phyloP scores from a whole-genome alignment of 2,329 filamentous ascomycete species.

The Trichoderma gracile region DNA sequence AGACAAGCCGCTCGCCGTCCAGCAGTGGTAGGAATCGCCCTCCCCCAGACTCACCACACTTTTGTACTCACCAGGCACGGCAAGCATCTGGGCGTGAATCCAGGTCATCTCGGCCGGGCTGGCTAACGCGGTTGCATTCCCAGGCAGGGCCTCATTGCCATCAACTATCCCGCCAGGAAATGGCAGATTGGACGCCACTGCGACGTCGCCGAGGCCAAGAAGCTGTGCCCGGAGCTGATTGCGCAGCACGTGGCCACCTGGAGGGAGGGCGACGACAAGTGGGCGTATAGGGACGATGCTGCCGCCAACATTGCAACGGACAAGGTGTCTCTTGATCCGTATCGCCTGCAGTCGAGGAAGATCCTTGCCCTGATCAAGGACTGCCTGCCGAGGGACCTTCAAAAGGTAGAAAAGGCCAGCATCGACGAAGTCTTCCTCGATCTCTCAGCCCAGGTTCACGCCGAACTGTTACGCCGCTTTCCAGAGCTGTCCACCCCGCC shows the following conservation, averaged over 20 bases:
- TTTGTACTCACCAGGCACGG: not conserved
- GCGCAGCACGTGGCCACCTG: conserved; percentile 94
- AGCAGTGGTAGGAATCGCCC: conserved; percentile 69
- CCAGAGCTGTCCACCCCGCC: conserved; percentile 65
- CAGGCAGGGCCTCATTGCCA: conserved; percentile 87
- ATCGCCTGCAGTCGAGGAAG: conserved; percentile 78
- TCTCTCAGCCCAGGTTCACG: conserved; percentile 80
- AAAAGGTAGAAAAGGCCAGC: conserved; percentile 86
- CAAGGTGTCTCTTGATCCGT: conserved; percentile 93
- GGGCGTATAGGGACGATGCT: conserved; percentile 86
- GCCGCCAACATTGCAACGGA: conserved; percentile 78
- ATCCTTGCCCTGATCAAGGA: conserved; percentile 81
- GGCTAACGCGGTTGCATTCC: not conserved
- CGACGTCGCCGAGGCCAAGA: conserved; percentile 76
- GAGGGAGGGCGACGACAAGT: conserved; percentile 86
- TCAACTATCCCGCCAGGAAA: conserved; percentile 88
- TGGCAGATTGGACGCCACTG: conserved; percentile 81
- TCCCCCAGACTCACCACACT: not conserved
- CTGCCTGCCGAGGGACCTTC: conserved; percentile 62
- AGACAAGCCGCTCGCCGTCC: conserved; percentile 82
- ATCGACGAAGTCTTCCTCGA: conserved; percentile 97
- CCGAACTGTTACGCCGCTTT: conserved; percentile 71
- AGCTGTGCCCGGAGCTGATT: conserved; percentile 80
- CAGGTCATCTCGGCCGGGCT: not conserved
- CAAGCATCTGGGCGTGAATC: no score